phyloP scores from a whole-genome alignment of 108 stramenopile genomes.

The Skeletonema potamos region DNA sequence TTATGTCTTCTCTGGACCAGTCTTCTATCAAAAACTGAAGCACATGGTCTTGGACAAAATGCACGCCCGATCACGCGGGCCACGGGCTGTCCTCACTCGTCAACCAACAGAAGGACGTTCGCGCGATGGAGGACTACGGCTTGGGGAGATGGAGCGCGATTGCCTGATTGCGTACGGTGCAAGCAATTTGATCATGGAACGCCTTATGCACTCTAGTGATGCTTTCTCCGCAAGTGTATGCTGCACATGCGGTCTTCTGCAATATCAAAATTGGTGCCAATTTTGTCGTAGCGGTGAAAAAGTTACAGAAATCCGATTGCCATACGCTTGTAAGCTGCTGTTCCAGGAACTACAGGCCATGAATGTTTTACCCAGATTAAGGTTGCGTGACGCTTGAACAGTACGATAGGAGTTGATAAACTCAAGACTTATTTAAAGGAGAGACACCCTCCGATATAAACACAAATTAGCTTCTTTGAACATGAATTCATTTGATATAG shows the following conservation, averaged over 20 bases:
- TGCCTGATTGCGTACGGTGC: constrained; percentile 99
- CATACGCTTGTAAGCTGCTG: constrained; percentile 98
- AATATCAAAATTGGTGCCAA: constrained; percentile 97
- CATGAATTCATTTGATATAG: no score
- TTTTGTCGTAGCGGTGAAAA: constrained; percentile 93
- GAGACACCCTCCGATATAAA: neutral
- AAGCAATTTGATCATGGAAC: constrained; percentile 98
- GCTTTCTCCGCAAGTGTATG: constrained; percentile 98
- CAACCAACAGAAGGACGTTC: constrained; percentile 99
- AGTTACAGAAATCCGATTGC: constrained; percentile 91
- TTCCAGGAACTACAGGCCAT: constrained; percentile 98
- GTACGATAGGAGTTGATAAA: no score
- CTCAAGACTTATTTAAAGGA: neutral
- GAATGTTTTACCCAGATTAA: constrained; percentile 89
- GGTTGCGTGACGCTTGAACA: constrained; percentile 73
- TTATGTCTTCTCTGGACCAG: constrained; percentile 97
- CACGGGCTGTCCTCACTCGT: constrained; percentile 96
- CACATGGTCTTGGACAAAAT: constrained; percentile 99
- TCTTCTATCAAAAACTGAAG: constrained; percentile 99
- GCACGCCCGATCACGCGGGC: constrained; percentile 97
- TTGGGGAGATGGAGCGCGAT: constrained; percentile 98
- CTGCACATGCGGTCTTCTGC: constrained; percentile 90
- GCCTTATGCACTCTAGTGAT: constrained; percentile 98
- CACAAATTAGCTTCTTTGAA: no score
- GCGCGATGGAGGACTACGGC: constrained; percentile 97